Evolutionary conservation across 2,329 filamentous ascomycete genomes (phyloP).

Genomic region (Parafenestella ontariensis): DNA sequence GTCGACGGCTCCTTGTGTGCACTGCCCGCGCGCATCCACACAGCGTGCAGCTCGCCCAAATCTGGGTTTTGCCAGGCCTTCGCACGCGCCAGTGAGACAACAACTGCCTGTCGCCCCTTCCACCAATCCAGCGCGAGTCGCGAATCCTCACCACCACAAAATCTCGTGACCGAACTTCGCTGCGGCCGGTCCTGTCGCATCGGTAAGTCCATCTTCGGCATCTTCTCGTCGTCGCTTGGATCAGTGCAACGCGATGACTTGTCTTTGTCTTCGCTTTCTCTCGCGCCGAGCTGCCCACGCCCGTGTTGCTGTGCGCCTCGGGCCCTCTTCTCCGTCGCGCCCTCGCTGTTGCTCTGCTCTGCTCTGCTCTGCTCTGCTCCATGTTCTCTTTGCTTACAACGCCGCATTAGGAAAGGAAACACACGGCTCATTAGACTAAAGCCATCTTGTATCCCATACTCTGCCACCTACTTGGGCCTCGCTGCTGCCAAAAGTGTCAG

Average conservation of each 20-base stretch:
- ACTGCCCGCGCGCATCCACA: slow-evolving; percentile 21
- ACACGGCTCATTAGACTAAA: slow-evolving; percentile 29
- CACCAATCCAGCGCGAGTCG: slow-evolving; percentile 34
- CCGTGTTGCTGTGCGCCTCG: neutral
- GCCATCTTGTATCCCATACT: slow-evolving; percentile 29
- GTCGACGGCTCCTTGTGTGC: slow-evolving; percentile 20
- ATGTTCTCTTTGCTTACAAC: slow-evolving; percentile 33
- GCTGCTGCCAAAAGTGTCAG: slow-evolving; percentile 29
- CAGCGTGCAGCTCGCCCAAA: slow-evolving; percentile 21
- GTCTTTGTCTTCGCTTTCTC: neutral
- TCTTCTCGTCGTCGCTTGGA: slow-evolving; percentile 15
- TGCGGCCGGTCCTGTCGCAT: slow-evolving; percentile 40
- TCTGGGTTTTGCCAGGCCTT: slow-evolving; percentile 8
- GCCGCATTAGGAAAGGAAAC: slow-evolving; percentile 27
- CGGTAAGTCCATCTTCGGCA: slow-evolving; percentile 40
- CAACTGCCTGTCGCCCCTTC: slow-evolving; percentile 16
- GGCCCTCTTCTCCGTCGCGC: slow-evolving; percentile 16
- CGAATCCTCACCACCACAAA: slow-evolving; percentile 34
- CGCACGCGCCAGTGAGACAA: slow-evolving; percentile 28
- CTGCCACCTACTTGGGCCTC: slow-evolving; percentile 25
- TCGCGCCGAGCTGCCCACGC: neutral
- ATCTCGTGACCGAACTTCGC: slow-evolving; percentile 45
- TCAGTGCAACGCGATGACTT: slow-evolving; percentile 1
- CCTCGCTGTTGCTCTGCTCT: slow-evolving; percentile 6
- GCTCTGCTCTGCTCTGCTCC: no score